These are phyloP conservation scores for Trichomonascaceae sp. DNA, from an alignment of 1,139 yeast genomes.

Conservation along the genomic window DNA sequence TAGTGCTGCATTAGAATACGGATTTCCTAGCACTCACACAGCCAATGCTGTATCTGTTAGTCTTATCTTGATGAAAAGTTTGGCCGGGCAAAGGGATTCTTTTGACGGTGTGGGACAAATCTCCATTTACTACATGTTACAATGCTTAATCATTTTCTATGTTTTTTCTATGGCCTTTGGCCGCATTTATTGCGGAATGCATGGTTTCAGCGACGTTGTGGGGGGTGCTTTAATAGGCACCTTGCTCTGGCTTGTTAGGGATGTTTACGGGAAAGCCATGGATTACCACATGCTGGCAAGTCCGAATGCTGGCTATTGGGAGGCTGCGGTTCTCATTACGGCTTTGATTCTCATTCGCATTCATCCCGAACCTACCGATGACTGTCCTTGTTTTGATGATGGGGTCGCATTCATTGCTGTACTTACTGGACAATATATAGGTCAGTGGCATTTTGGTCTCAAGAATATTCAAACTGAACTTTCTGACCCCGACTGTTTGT, in stretches of 20 bases:
- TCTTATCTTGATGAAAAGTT: conserved; percentile 38
- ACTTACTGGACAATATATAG: conserved; percentile 62
- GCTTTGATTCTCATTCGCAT: conserved; percentile 40
- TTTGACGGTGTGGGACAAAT: conserved; percentile 10
- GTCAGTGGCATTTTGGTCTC: conserved; percentile 41
- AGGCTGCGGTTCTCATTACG: conserved; percentile 17
- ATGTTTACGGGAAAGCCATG: conserved; percentile 19
- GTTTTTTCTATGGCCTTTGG: conserved; percentile 69
- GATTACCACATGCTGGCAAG: conserved; percentile 19
- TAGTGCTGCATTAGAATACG: conserved; percentile 87
- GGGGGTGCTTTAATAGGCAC: conserved; percentile 64
- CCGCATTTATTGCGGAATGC: conserved; percentile 94
- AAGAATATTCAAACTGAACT: neutral
- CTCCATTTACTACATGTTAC: conserved; percentile 14
- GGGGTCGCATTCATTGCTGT: conserved; percentile 93
- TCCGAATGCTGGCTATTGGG: conserved; percentile 2
- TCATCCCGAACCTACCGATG: conserved; percentile 85
- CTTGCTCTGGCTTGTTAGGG: conserved; percentile 27
- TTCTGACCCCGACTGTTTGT: conserved; percentile 9
- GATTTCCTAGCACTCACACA: conserved; percentile 89
- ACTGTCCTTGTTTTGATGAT: conserved; percentile 95
- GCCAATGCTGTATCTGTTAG: conserved; percentile 88
- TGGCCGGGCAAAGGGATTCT: conserved; percentile 15
- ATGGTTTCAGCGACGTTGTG: conserved; percentile 74
- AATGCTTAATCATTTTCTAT: conserved; percentile 38